Evolutionary conservation across 1,284 basidiomycete genomes (phyloP).

Genomic region (Pseudomicrostroma phylloplanum): DNA sequence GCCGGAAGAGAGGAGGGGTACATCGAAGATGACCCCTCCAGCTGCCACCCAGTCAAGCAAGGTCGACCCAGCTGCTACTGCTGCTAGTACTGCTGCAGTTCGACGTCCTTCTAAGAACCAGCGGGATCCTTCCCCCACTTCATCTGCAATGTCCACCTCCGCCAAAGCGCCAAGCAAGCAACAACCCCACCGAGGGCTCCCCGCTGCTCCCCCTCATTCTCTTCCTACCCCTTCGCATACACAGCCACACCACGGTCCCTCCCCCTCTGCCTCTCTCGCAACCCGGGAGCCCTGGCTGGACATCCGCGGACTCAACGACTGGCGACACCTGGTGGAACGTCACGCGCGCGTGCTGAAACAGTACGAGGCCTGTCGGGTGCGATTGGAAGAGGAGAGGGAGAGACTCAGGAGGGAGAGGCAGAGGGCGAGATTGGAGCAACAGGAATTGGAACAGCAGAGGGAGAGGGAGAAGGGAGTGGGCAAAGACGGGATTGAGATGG

Average conservation of each 20-base stretch:
- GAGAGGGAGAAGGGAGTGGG: not conserved
- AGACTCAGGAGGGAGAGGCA: not conserved
- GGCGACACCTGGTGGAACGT: not conserved
- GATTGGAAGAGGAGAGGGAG: not conserved
- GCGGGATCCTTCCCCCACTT: not conserved
- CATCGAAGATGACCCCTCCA: not conserved
- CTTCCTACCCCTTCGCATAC: not conserved
- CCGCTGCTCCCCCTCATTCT: not conserved
- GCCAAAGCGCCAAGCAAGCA: not conserved
- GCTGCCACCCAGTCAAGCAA: not conserved
- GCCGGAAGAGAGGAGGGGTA: too few relatives aligned
- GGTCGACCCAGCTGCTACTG: not conserved
- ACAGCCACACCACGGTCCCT: constrained; percentile 1
- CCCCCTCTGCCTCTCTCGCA: not conserved
- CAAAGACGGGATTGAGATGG: not conserved
- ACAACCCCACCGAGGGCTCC: too few relatives aligned
- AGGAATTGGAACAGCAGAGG: not conserved
- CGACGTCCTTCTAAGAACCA: not conserved
- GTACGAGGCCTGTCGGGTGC: not conserved
- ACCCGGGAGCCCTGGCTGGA: not conserved
- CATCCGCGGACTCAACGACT: not conserved
- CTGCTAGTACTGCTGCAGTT: not conserved
- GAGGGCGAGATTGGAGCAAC: not conserved
- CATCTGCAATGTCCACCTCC: not conserved
- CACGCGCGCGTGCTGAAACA: not conserved